Percentiles rank a stretch among this genome's conserved stretches.
Evolutionary conservation across 352 stramenopile genomes (phyloP).

Genomic region (Pythium myriotylum): DNA sequence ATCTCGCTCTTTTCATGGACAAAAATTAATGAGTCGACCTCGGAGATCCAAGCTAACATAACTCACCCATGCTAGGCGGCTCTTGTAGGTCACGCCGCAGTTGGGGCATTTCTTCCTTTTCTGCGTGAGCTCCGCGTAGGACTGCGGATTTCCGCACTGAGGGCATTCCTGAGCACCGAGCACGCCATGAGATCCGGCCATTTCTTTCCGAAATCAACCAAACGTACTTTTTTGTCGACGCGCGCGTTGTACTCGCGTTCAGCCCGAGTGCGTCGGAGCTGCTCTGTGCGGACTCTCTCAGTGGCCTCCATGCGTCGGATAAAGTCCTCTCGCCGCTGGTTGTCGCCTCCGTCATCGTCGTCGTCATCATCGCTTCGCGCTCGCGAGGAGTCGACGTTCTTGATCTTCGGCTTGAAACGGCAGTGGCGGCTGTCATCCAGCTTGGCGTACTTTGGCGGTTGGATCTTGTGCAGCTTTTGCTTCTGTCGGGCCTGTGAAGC

Average conservation of each 20-base stretch:
- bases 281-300: slow-evolving; percentile 58
- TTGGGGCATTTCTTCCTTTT: slow-evolving; percentile 85
- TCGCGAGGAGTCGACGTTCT: slow-evolving; percentile 27
- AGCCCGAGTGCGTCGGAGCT: slow-evolving; percentile 60
- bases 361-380: slow-evolving; percentile 39
- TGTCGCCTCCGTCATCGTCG: slow-evolving; percentile 38
- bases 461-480: slow-evolving; percentile 26
- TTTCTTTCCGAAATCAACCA: too few relatives aligned
- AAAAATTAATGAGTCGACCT: neutral
- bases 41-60: too few relatives aligned
- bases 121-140: slow-evolving; percentile 73
- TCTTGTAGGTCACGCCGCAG: slow-evolving; percentile 69
- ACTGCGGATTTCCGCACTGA: slow-evolving; percentile 70
- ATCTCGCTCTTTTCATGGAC: slow-evolving; percentile 43
- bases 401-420: slow-evolving; percentile 50
- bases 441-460: slow-evolving; percentile 41
- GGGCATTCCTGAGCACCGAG: slow-evolving; percentile 48
- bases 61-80: slow-evolving; percentile 65
- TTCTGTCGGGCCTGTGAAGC: slow-evolving; percentile 36
- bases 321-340: slow-evolving; percentile 56
- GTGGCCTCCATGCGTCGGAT: slow-evolving; percentile 73
- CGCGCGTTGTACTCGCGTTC: slow-evolving; percentile 55
- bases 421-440: slow-evolving; percentile 65
- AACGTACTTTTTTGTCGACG: slow-evolving; percentile 71
- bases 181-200: neutral